phyloP scores from a whole-genome alignment of 2,329 filamentous ascomycete species.

The Stagonosporopsis vannaccii region DNA sequence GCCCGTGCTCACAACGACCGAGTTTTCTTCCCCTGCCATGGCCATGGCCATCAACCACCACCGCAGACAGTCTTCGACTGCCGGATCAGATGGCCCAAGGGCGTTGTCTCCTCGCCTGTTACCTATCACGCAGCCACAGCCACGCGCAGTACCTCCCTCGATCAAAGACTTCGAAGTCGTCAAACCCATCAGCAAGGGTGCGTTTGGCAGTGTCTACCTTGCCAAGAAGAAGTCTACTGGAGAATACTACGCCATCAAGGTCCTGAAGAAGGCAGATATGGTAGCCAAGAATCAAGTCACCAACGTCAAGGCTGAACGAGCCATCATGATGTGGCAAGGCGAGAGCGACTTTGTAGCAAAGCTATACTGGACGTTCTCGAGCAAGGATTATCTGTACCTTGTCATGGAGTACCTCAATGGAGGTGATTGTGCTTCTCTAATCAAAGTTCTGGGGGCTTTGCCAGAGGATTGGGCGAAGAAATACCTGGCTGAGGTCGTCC shows the following conservation, averaged over 20 bases:
- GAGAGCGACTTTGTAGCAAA: slow-evolving; percentile 99
- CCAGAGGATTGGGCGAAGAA: slow-evolving; percentile 99
- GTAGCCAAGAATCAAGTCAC: slow-evolving; percentile 99
- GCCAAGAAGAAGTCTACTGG: slow-evolving; percentile 99
- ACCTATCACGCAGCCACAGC: slow-evolving; percentile 80
- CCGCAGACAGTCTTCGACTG: slow-evolving; percentile 88
- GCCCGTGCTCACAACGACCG: slow-evolving; percentile 81
- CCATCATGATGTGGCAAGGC: slow-evolving; percentile 99
- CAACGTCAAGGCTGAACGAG: slow-evolving; percentile 97
- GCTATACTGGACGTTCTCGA: slow-evolving; percentile 99
- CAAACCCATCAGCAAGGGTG: slow-evolving; percentile 98
- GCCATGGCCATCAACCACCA: slow-evolving; percentile 69
- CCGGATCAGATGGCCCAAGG: slow-evolving; percentile 71
- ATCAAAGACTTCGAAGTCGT: slow-evolving; percentile 99
- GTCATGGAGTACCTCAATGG: slow-evolving; percentile 99
- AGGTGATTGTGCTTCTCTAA: slow-evolving; percentile 93
- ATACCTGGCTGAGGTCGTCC: slow-evolving; percentile 92
- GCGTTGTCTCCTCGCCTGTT: slow-evolving; percentile 84
- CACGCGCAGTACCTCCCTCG: slow-evolving; percentile 87
- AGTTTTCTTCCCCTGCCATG: slow-evolving; percentile 78
- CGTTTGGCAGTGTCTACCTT: slow-evolving; percentile 96
- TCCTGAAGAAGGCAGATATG: slow-evolving; percentile 99
- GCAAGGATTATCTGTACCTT: slow-evolving; percentile 97
- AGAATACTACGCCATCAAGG: slow-evolving; percentile 98
- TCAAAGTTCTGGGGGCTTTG: slow-evolving; percentile 90